Percentiles rank a stretch among this genome's conserved stretches.
Evolutionary conservation across 345 rosid species (phyloP).

Genomic region (Salix suchowensis): DNA sequence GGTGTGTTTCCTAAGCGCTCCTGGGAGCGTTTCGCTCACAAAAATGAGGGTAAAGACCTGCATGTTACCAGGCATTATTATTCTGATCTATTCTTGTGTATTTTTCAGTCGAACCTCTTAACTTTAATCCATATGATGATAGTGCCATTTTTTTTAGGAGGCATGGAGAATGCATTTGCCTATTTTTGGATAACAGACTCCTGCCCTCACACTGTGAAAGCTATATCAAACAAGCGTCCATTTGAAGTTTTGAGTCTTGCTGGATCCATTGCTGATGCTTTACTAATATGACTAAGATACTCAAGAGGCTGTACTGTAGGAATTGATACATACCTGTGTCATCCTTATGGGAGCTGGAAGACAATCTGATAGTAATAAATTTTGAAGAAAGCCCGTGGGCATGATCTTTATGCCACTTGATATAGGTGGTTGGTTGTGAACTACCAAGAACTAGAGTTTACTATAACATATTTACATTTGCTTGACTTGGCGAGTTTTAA

Average conservation of each 20-base stretch:
- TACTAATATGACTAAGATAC: conserved; percentile 52
- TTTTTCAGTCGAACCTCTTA: background rate
- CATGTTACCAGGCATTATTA: background rate
- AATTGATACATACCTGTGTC: background rate
- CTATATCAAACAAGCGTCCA: conserved; percentile 69
- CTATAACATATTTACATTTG: background rate
- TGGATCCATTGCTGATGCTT: conserved; percentile 79
- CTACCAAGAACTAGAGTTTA: background rate
- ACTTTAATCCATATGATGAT: conserved; percentile 1
- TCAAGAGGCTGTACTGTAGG: background rate
- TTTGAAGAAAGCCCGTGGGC: background rate
- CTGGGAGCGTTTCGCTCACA: conserved; percentile 76
- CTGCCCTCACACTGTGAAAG: conserved; percentile 80
- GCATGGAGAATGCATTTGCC: conserved; percentile 54
- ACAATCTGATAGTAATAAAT: background rate
- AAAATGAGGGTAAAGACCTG: conserved; percentile 47
- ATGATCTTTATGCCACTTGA: background rate
- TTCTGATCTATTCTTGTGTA: background rate
- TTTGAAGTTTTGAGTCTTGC: conserved; percentile 91
- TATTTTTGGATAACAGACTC: conserved; percentile 98
- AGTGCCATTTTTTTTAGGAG: conserved; percentile 29
- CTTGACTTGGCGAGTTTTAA: background rate
- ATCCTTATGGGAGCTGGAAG: background rate
- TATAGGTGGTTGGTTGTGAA: background rate
- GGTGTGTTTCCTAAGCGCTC: conserved; percentile 92